Percentiles rank a stretch among this genome's conserved stretches.
Conservation (phyloP, 2,329 filamentous ascomycete genomes). For the Colletotrichum siamense region DNA sequence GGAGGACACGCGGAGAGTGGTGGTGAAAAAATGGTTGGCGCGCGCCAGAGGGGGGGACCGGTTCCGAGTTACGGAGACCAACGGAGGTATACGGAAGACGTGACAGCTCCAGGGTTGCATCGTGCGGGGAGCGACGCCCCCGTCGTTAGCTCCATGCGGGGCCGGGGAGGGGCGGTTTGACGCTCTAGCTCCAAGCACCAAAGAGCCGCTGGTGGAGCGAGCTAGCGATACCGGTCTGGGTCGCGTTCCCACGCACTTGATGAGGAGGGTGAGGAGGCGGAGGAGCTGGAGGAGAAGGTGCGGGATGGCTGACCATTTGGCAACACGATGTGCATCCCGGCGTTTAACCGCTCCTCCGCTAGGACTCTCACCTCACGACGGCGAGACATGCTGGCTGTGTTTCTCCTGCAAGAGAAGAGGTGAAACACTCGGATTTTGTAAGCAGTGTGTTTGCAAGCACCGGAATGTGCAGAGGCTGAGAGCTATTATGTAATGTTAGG, state of each 20-base stretch:
- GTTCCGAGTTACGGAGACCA: slow-evolving; percentile 15
- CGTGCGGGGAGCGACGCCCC: slow-evolving; percentile 15
- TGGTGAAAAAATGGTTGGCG: not conserved
- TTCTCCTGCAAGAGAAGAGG: not conserved
- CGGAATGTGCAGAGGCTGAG: not conserved
- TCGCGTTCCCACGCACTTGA: not conserved
- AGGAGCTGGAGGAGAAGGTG: not conserved
- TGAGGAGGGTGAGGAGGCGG: not conserved
- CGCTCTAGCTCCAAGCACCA: not conserved
- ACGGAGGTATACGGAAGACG: slow-evolving; percentile 19
- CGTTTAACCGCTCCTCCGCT: not conserved
- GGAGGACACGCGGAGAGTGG: not conserved
- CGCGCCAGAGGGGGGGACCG: not conserved
- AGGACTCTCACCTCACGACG: not conserved
- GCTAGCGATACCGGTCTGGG: not conserved
- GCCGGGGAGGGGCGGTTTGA: not conserved
- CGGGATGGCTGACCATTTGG: slow-evolving; percentile 5
- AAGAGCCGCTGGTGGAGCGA: slow-evolving; percentile 17
- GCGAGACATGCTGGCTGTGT: not conserved
- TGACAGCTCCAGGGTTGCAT: slow-evolving; percentile 14
- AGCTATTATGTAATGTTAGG: slow-evolving; percentile 16
- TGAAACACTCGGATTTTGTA: not conserved
- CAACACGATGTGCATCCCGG: not conserved
- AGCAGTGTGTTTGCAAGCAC: not conserved
- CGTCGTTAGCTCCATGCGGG: slow-evolving; percentile 18